Evolutionary conservation across 768 basidiomycete species (phyloP).

Genomic region (Amanita pseudoporphyria): DNA sequence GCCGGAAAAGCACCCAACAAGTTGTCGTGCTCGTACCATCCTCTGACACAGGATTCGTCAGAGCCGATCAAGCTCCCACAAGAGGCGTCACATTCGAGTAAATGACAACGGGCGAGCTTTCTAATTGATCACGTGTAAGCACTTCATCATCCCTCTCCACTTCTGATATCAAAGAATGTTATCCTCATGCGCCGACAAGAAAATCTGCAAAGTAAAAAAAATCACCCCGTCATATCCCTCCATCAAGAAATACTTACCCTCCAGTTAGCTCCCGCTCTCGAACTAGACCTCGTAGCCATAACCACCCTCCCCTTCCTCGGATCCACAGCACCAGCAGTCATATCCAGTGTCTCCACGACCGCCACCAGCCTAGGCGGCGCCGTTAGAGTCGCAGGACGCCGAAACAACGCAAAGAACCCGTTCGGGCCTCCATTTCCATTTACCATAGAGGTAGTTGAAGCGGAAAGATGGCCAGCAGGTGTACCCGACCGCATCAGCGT

Average conservation of each 20-base stretch:
- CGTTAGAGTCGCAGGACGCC: conserved; percentile 67
- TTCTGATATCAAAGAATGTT: conserved; percentile 22
- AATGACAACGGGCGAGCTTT: conserved; percentile 40
- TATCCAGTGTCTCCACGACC: conserved; percentile 79
- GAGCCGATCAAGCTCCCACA: conserved; percentile 65
- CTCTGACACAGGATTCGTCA: conserved; percentile 30
- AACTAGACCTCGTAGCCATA: conserved; percentile 83
- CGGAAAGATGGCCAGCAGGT: conserved; percentile 38
- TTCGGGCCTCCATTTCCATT: conserved; percentile 1
- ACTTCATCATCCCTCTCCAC: conserved; percentile 14
- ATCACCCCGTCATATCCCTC: not conserved
- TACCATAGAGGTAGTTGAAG: conserved; percentile 15
- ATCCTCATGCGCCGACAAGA: conserved; percentile 75
- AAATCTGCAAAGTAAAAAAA: conserved; percentile 55
- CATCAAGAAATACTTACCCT: conserved; percentile 48
- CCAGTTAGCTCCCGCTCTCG: conserved; percentile 71
- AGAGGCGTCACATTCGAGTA: conserved; percentile 60
- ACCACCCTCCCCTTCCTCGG: conserved; percentile 75
- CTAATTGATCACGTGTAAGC: conserved; percentile 16
- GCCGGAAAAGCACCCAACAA: conserved; percentile 48
- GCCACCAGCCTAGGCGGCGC: conserved; percentile 80
- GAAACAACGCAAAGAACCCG: conserved; percentile 40
- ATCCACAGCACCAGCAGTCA: conserved; percentile 85
- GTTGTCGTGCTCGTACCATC: conserved; percentile 20
- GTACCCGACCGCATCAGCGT: no score